Evolutionary conservation across 1,284 basidiomycete genomes (phyloP).

Genomic region (Laetiporus sulphureus): DNA sequence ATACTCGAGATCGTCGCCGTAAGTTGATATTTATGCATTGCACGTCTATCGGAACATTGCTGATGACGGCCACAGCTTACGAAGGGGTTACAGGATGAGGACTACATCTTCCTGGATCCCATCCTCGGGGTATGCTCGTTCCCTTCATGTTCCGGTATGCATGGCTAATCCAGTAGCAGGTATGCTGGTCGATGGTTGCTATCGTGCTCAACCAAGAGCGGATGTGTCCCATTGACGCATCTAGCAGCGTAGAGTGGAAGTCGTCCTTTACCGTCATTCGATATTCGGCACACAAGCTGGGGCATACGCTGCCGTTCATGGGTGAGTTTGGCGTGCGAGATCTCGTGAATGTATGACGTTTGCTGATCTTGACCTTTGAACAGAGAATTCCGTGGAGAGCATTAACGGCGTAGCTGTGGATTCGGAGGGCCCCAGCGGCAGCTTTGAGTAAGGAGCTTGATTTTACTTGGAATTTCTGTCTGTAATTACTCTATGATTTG

Average conservation of each 20-base stretch:
- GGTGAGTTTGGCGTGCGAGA: too few relatives aligned
- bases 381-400: constrained; percentile 6
- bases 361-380: too few relatives aligned
- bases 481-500: neutral
- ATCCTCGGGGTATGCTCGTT: constrained; percentile 14
- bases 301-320: constrained; percentile 11
- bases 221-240: constrained; percentile 4
- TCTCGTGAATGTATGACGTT: too few relatives aligned
- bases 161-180: constrained; percentile 4
- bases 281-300: constrained; percentile 12
- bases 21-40: neutral
- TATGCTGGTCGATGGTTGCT: constrained; percentile 15
- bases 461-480: neutral
- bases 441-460: too few relatives aligned
- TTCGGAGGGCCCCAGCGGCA: neutral
- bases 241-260: constrained; percentile 5
- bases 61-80: constrained; percentile 8
- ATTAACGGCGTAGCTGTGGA: constrained; percentile 4
- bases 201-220: constrained; percentile 14
- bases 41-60: neutral
- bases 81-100: constrained; percentile 13
- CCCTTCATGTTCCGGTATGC: neutral
- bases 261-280: constrained; percentile 12
- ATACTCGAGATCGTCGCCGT: constrained; percentile 12
- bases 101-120: constrained; percentile 14